Evolutionary conservation across 805 yeast genomes (phyloP).

Genomic region (Pichia nanzhaoensis): DNA sequence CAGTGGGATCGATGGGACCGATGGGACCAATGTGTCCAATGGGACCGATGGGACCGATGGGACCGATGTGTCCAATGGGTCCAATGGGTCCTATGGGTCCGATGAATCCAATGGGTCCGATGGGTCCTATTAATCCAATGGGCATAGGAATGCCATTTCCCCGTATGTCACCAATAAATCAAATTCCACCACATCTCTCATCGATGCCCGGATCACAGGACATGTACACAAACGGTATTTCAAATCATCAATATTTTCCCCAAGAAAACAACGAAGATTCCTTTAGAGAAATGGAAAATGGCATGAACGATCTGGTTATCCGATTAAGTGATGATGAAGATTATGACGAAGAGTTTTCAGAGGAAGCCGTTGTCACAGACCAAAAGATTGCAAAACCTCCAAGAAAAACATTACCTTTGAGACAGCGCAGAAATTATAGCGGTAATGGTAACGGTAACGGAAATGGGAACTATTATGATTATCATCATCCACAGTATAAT

Average conservation of each 20-base stretch:
- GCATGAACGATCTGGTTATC: not conserved
- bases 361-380: not conserved
- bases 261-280: not conserved
- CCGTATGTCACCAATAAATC: too few species aligned
- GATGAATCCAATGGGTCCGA: too few species aligned
- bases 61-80: too few species aligned
- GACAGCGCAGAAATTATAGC: slow-evolving; percentile 1
- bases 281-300: not conserved
- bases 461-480: not conserved
- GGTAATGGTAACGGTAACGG: not conserved
- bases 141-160: too few species aligned
- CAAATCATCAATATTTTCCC: not conserved
- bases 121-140: too few species aligned
- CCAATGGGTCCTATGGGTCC: too few species aligned
- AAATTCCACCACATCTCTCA: slow-evolving; percentile 8
- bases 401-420: too few species aligned
- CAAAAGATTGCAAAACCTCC: too few species aligned
- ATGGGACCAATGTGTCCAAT: too few species aligned
- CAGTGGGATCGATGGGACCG: too few species aligned
- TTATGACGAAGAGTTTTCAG: not conserved
- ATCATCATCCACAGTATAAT: not conserved
- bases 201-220: not conserved
- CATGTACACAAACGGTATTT: not conserved
- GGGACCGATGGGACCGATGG: too few species aligned
- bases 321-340: slow-evolving; percentile 7